Evolutionary conservation across 768 basidiomycete species (phyloP), one percentile per base, ranked within the genome.

Genomic region (Tylopilus vinaceipallidus): DNA sequence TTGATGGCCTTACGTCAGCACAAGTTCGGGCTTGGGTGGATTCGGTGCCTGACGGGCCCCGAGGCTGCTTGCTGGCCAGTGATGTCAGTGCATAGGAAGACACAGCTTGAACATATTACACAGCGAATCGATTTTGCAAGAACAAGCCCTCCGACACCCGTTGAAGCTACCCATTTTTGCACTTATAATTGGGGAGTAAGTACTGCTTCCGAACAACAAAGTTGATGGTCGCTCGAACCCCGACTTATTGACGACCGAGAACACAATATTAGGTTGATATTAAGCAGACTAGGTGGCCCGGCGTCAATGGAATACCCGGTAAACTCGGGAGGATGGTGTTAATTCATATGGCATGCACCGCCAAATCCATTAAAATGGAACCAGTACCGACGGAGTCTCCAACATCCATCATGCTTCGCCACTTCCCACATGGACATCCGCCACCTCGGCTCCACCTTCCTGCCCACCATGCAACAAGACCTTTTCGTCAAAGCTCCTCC

Each of bases 401-500:
- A 16, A 41, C 27, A 3, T 29, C 29, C n/a, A 33, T 57, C 44
- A 63, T 12, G 35, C 20, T 33, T 45, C 55, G 32, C 34, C 52
- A 6, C 42, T 40, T 12, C 35, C 40, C 27, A 63, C 52, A 37
- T 51, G 59, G 14, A 65, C 56, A n/a, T 54, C 33, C 45, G 57
- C 48, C 50, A 56, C 59, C 24, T 47, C 42, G 14, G 43, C 19
- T 0, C 29, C 50, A 14, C 32, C 49, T 38, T 49, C 60, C 10
- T 34, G 42, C 16, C 47, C 47, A 24, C 47, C 44, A 29, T 51
- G 52, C 37, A 75, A 43, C 10, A 57, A 69, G 47, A 71, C 57
- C 55, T 82, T 81, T 61, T 82, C 81, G 50, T 77, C 70, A 46
- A 74, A 62, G 39, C 58, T 60, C 38, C 29, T 56, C 22, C 59